A percentile compares a stretch with the other conserved stretches of the same genome.
These are phyloP conservation scores for Komagataella mondaviorum DNA, from an alignment of 805 yeast genomes.

Conservation along the genomic window DNA sequence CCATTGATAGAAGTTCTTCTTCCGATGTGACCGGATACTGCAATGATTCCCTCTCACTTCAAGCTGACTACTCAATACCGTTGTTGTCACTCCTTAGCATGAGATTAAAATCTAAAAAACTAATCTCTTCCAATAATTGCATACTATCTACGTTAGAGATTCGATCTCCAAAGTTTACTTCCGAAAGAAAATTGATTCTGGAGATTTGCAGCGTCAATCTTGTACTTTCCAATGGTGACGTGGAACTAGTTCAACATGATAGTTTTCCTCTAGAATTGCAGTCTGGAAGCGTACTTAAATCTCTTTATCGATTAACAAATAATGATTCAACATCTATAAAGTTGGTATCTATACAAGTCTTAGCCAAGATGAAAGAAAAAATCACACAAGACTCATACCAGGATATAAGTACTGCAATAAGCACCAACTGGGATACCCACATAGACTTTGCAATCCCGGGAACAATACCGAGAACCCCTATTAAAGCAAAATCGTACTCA, in stretches of 20 bases:
- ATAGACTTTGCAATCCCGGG: slow-evolving; percentile 19
- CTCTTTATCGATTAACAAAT: slow-evolving; percentile 13
- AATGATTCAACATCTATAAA: slow-evolving; percentile 8
- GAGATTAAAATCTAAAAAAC: slow-evolving; percentile 3
- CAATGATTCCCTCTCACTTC: neutral
- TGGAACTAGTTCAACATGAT: neutral
- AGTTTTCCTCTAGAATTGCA: slow-evolving; percentile 16
- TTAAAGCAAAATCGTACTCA: neutral
- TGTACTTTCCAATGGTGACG: slow-evolving; percentile 1
- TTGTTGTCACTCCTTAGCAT: slow-evolving; percentile 2
- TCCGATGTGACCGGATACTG: neutral
- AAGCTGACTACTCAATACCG: neutral
- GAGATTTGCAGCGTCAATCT: neutral
- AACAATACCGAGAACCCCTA: slow-evolving; percentile 6
- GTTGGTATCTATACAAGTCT: neutral
- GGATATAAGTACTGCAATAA: slow-evolving; percentile 2
- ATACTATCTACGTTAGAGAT: slow-evolving; percentile 4
- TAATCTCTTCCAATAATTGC: neutral
- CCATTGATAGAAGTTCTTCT: neutral
- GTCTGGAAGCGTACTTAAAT: slow-evolving; percentile 8
- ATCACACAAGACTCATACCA: neutral
- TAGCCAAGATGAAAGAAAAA: neutral
- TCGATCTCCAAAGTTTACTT: slow-evolving; percentile 1
- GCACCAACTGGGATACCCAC: neutral
- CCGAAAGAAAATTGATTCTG: neutral